Evolutionary conservation across 305 asterid genomes (phyloP), one percentile per base, ranked within the genome.

Genomic region (Euphrasia arctica): DNA sequence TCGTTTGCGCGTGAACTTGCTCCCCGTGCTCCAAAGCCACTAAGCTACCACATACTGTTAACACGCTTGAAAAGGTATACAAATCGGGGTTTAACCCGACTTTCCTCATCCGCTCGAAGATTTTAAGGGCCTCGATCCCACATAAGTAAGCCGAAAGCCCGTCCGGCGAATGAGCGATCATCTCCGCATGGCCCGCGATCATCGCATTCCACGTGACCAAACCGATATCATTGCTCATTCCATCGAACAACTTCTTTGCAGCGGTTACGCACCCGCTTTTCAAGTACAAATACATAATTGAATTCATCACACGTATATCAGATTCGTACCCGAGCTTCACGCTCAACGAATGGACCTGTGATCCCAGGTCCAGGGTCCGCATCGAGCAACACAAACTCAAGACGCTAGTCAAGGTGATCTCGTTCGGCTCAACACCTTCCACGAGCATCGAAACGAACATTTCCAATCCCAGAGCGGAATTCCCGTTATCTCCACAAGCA

Each of bases 141-240:
- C 68, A 79, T n/a, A 60, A 69, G 79, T 77, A 73, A 47, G 90
- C 76, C 9, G 86, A 76, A 66, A 92, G 61, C 55, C 83, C 71
- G 42, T 84, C 85, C 64, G 71, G 78, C 5, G 78, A 74, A 15
- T 66, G 73, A 59, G 74, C 82, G 64, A 78, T 79, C 85, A 84
- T 77, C 45, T 92, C 90, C 36, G 88, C 91, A 61, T 83, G 82
- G 58, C 98, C 96, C 3, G 96, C 97, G 76, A 92, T 84, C 94
- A 89, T 87, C 22, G 97, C 86, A 48, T 92, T 92, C 98, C 97
- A 92, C 25, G 96, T 77, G 31, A 89, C 90, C 72, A 89, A 75
- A 74, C 77, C 77, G 41, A 78, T 36, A n/a, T 58, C 31, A n/a
- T 55, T 65, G 55, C 69, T 79, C 89, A 87, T 82, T 67, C 82